Conservation (phyloP, 257 asterid genomes). For the Paulownia fortunei region DNA sequence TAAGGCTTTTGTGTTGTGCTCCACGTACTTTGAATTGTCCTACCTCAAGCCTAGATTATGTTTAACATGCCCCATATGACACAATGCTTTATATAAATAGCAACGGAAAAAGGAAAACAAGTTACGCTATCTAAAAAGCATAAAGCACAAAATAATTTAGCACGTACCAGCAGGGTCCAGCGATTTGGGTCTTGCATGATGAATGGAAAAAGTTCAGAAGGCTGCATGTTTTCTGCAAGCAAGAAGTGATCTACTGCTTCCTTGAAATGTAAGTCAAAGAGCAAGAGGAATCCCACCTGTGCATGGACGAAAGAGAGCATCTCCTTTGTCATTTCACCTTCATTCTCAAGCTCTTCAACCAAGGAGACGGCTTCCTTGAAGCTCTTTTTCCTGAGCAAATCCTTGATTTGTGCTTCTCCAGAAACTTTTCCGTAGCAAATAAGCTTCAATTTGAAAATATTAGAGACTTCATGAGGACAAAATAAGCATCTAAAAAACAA, state of each 20-base stretch:
- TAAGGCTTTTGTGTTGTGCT: no score
- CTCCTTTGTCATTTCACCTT: conserved; percentile 88
- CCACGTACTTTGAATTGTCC: no score
- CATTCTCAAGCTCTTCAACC: conserved; percentile 86
- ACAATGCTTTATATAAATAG: not conserved
- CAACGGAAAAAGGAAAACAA: conserved; percentile 3
- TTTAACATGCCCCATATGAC: not conserved
- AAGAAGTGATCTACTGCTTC: conserved; percentile 95
- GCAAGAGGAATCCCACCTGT: conserved; percentile 93
- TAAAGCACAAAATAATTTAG: conserved; percentile 24
- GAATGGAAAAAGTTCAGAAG: conserved; percentile 96
- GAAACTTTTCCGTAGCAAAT: conserved; percentile 80
- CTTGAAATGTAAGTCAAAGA: conserved; percentile 89
- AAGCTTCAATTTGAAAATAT: conserved; percentile 60
- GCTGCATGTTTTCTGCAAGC: conserved; percentile 91
- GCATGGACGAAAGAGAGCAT: conserved; percentile 84
- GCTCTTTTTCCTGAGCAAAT: conserved; percentile 76
- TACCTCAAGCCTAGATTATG: no score
- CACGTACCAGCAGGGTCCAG: conserved; percentile 89
- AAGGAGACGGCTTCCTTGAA: conserved; percentile 79
- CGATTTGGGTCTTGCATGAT: conserved; percentile 96
- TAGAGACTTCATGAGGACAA: conserved; percentile 27
- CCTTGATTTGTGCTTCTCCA: conserved; percentile 88
- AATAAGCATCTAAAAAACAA: conserved; percentile 11
- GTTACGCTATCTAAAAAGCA: conserved; percentile 25